These are phyloP conservation scores for Acanthamoeba lenticulata DNA, from an alignment of 208 protist genomes.

Conservation along the genomic window DNA sequence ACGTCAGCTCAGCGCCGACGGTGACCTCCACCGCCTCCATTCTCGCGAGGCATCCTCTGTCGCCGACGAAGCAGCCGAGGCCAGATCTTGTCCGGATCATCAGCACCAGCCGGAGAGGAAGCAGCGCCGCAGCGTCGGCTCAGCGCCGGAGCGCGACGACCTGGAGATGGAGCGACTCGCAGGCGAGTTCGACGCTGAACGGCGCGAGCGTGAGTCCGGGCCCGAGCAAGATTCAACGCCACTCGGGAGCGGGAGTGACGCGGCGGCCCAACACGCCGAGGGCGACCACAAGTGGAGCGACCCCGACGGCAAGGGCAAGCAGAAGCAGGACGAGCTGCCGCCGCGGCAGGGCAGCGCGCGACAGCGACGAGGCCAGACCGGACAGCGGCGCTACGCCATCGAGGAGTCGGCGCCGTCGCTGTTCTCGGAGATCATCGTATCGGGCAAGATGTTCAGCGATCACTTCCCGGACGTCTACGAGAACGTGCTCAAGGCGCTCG, in stretches of 20 bases:
- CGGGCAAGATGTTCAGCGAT: slow-evolving; percentile 48
- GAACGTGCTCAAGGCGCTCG: slow-evolving; percentile 46
- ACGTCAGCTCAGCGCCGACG: not conserved
- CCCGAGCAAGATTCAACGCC: too few species aligned
- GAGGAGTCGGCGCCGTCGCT: slow-evolving; percentile 57
- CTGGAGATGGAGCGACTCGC: not conserved
- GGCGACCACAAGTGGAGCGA: not conserved
- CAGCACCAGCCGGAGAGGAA: too few species aligned
- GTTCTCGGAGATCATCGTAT: slow-evolving; percentile 61
- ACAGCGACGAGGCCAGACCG: not conserved
- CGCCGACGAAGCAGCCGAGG: too few species aligned
- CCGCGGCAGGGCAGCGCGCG: too few species aligned
- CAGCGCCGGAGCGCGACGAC: not conserved
- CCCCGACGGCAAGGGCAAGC: not conserved
- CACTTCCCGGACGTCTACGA: slow-evolving; percentile 62
- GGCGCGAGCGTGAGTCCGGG: not conserved
- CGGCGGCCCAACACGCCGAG: too few species aligned
- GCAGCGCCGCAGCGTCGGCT: too few species aligned
- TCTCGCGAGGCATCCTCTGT: too few species aligned
- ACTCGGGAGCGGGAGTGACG: too few species aligned
- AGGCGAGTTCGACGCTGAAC: not conserved
- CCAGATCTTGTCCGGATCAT: too few species aligned
- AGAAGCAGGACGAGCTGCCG: slow-evolving; percentile 29
- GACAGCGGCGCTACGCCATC: slow-evolving; percentile 24
- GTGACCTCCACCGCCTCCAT: not conserved